phyloP scores from a whole-genome alignment of 129 eudicot species.

The Lactuca sativa region DNA sequence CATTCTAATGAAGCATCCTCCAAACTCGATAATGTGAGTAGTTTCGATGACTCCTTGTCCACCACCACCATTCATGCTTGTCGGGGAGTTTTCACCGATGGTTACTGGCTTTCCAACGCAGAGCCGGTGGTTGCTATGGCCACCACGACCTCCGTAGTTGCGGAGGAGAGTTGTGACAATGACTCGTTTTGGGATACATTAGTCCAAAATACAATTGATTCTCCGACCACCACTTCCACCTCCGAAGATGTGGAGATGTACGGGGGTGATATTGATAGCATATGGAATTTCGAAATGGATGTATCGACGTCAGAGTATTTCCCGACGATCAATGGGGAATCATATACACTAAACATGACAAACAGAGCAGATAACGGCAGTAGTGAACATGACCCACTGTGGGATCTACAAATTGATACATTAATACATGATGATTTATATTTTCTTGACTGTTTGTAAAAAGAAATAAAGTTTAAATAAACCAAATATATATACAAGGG shows the following conservation, averaged over 20 bases:
- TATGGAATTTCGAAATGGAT: slow-evolving; percentile 1
- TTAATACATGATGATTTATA: not conserved
- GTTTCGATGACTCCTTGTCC: no score
- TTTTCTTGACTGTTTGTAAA: not conserved
- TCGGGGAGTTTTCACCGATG: no score
- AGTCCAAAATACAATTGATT: not conserved
- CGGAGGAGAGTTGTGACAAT: not conserved
- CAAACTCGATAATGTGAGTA: not conserved
- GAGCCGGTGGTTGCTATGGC: not conserved
- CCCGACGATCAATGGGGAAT: not conserved
- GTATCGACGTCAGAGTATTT: not conserved
- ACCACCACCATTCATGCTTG: not conserved
- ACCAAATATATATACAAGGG: no score
- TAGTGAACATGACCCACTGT: not conserved
- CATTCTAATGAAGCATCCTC: not conserved
- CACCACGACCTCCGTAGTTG: not conserved
- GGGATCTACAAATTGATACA: not conserved
- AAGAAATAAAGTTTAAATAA: no score
- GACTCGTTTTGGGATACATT: not conserved
- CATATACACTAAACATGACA: not conserved
- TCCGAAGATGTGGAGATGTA: not conserved
- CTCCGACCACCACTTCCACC: not conserved
- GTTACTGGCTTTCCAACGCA: no score
- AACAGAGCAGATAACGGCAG: not conserved
- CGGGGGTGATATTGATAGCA: not conserved